A percentile compares a stretch with the other conserved stretches of the same genome.
Conservation (phyloP, 1,139 yeast species). For the Debaryomyces fabryi region DNA sequence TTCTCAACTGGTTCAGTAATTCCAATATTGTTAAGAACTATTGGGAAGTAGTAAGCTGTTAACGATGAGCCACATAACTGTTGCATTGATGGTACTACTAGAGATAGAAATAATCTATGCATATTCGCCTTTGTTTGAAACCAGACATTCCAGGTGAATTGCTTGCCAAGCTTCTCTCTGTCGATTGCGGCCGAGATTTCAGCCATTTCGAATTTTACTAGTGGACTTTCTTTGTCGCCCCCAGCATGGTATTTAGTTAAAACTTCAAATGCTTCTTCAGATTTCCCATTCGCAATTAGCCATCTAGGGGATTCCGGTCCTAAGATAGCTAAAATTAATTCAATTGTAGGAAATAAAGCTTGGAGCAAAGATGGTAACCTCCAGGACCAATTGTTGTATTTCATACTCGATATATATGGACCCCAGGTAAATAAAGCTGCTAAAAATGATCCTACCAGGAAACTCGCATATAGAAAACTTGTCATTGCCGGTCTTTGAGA, state of each 20-base stretch:
- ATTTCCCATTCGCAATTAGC: conserved; percentile 37
- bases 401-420: conserved; percentile 12
- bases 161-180: conserved; percentile 21
- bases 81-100: conserved; percentile 13
- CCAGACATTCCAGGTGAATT: conserved; percentile 29
- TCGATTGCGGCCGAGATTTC: conserved; percentile 37
- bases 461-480: conserved; percentile 15
- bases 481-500: conserved; percentile 21
- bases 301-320: conserved; percentile 54
- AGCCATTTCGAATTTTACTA: conserved; percentile 40
- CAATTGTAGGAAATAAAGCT: conserved; percentile 15
- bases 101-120: conserved; percentile 12
- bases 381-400: conserved; percentile 15
- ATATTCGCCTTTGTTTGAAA: conserved; percentile 21
- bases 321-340: conserved; percentile 43
- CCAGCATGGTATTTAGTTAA: conserved; percentile 48
- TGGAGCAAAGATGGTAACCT: conserved; percentile 11
- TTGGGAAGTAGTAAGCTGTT: conserved; percentile 18
- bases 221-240: conserved; percentile 22
- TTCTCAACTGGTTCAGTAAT: conserved; percentile 13
- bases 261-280: conserved; percentile 41
- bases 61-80: conserved; percentile 18
- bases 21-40: conserved; percentile 19
- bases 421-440: conserved; percentile 18
- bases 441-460: conserved; percentile 21